Evolutionary conservation across 2,329 filamentous ascomycete genomes (phyloP), one percentile per base, ranked within the genome.

Genomic region (Penicillium sp.): DNA sequence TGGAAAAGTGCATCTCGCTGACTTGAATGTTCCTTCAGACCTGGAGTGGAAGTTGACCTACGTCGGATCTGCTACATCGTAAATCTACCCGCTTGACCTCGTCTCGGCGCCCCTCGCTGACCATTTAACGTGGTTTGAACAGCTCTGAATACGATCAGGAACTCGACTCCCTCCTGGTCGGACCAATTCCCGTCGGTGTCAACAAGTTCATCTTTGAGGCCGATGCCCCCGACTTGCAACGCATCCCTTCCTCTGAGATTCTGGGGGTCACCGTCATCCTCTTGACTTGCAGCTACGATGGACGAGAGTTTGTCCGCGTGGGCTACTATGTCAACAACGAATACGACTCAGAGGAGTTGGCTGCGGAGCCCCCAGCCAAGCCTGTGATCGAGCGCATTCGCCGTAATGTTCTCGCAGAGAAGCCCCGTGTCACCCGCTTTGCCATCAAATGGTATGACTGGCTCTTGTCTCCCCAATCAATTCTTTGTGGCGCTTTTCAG

Each of bases 261-360:
- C 81, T 98, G 39, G 93, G 93, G 51, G 94, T 98, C 43, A 98
- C 93, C 4, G 93, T 98, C 63, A 90, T 98, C 61, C 85, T 98
- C 47, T 81, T 98, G 57, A 95, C 90, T 49, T 97, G 93, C 73
- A 87, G 89, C 69, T 98, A 98, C 73, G 93, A 98, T 64, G 86
- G 87, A 46, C 84, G 93, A 65, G 93, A 98, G 71, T 98, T 98
- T 63, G 90, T 98, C 35, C 90, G 93, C 57, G 91, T 98, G 37
- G 93, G 93, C 53, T 98, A 98, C 80, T 98, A 98, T 61, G 93
- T 98, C 64, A 98, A 97, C 79, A 98, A 98, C 64, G 94, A 98
- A 71, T 98, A 98, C 70, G 89, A 95, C 60, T 86, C 87, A 26
- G 89, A 94, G 63, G 88, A 95, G 68, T 80, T 98, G 54, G 86